A percentile compares a stretch with the other conserved stretches of the same genome.
Conservation (phyloP, 148 eudicot genomes). For the Amaranthus palmeri region DNA sequence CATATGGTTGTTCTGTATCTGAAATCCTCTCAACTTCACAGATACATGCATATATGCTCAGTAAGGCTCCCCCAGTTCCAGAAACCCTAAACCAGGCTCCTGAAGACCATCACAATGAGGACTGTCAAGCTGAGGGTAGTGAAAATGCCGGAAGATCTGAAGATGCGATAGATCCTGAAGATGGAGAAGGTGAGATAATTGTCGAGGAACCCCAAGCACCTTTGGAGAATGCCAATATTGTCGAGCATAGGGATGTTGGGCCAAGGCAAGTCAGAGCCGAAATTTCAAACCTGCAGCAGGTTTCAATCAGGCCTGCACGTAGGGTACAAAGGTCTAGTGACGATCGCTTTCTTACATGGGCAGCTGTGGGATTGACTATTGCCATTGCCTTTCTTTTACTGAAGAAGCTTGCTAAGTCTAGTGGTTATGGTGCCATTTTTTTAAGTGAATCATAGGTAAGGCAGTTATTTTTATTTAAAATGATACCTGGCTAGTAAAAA, state of each 20-base stretch:
- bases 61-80: slow-evolving; percentile 81
- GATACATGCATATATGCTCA: slow-evolving; percentile 94
- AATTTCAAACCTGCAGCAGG: slow-evolving; percentile 33
- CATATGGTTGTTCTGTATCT: background rate
- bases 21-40: slow-evolving; percentile 21
- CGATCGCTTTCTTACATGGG: slow-evolving; percentile 84
- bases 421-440: slow-evolving; percentile 73
- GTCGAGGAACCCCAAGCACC: slow-evolving; percentile 42
- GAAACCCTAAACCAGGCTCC: slow-evolving; percentile 35
- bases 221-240: slow-evolving; percentile 31
- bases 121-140: slow-evolving; percentile 29
- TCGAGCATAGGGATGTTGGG: slow-evolving; percentile 20
- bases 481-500: slow-evolving; percentile 6
- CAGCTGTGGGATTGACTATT: slow-evolving; percentile 82
- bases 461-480: background rate
- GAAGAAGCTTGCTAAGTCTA: slow-evolving; percentile 84
- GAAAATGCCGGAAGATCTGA: slow-evolving; percentile 30
- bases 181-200: slow-evolving; percentile 32
- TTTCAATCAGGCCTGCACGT: slow-evolving; percentile 27
- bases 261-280: slow-evolving; percentile 30
- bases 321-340: slow-evolving; percentile 55
- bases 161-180: slow-evolving; percentile 28
- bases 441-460: slow-evolving; percentile 57
- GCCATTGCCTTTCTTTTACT: slow-evolving; percentile 69
- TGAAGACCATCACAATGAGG: slow-evolving; percentile 35